Base-by-base conservation (phyloP, 257 asterid species). In the Prunella vulgaris region DNA sequence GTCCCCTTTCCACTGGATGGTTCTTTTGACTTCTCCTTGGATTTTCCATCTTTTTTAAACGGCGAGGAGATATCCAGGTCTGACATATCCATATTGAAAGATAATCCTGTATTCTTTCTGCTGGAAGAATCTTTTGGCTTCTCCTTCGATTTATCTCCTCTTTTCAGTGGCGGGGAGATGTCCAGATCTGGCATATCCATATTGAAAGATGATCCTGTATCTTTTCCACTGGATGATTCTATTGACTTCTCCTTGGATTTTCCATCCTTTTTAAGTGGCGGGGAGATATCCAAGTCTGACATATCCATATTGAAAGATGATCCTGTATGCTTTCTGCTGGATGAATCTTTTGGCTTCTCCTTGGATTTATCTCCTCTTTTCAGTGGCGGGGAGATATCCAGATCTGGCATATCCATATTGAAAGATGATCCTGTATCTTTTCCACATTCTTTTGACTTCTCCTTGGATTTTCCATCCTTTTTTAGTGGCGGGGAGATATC, bases 141-240 rank as follows among this genome's bases (percentile, higher is more conserved):
- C 76, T 85, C 95, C 74, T 73, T 81, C 48, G 88, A 12, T 68
- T 88, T 84, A 25, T 71, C 86, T 68, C 79, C 87, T 48, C 80
- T 81, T 79, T 83, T 83, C 35, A 72, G 74, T 38, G 95, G 93
- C 58, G 89, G 82, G 53, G 97, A 88, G 72, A 85, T 82, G 76
- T 84, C 98, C 70, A 90, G 75, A 79, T 88, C 97, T 44, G 97
- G 42, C 81, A 90, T 84, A 83, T 91, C 99, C 74, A 93, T 64
- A 57, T 84, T 80, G 88, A 89, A 90, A 40, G 97, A 88, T 27
- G 96, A 58, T 66, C 81, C 86, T 79, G 78, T 80, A 49, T 76
- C 78, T 77, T 73, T 84, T 78, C 80, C 80, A 68, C 66, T 49
- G 69, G 82, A 78, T 40, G 90, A 76, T 64, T 76, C 88, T 42